Evolutionary conservation across 148 eudicot genomes (phyloP).

Genomic region (Persicaria tinctoria): DNA sequence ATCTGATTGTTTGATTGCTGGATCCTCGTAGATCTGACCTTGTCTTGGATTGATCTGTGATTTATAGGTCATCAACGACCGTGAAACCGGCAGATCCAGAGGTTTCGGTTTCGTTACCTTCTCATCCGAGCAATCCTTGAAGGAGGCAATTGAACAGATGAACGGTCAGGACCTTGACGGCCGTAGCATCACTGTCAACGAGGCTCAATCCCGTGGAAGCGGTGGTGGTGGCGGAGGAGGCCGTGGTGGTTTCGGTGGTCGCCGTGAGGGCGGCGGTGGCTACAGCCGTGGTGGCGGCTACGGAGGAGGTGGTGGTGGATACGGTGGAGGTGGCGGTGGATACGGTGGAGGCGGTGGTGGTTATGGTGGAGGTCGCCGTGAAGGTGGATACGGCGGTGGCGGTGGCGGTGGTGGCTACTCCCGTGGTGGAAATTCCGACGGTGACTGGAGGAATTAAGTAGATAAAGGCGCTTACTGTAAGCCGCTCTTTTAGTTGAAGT

Average conservation of each 20-base stretch:
- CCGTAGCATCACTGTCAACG: constrained; percentile 17
- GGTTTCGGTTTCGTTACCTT: constrained; percentile 50
- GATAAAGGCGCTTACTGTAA: not conserved
- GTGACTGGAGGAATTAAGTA: constrained; percentile 17
- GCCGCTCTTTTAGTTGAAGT: not conserved
- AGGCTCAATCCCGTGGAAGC: constrained; percentile 15
- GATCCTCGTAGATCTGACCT: not conserved
- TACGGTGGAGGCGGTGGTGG: constrained; percentile 10
- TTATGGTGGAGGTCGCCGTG: constrained; percentile 5
- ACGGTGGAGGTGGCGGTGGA: not conserved
- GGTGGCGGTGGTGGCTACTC: constrained; percentile 8
- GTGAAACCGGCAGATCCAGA: constrained; percentile 47
- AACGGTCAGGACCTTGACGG: constrained; percentile 26
- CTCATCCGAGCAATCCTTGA: constrained; percentile 33
- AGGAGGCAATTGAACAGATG: constrained; percentile 39
- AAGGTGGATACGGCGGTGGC: constrained; percentile 6
- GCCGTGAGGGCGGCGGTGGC: constrained; percentile 6
- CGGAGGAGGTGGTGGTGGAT: constrained; percentile 5
- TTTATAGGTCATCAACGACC: constrained; percentile 34
- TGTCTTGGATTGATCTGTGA: not conserved
- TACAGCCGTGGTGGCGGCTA: not conserved
- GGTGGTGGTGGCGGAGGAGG: constrained; percentile 17
- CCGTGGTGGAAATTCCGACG: not conserved
- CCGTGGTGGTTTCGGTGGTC: constrained; percentile 4
- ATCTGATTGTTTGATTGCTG: not conserved